Evolutionary conservation across 2,329 filamentous ascomycete species (phyloP).

Genomic region (Fusarium gaditjirri): DNA sequence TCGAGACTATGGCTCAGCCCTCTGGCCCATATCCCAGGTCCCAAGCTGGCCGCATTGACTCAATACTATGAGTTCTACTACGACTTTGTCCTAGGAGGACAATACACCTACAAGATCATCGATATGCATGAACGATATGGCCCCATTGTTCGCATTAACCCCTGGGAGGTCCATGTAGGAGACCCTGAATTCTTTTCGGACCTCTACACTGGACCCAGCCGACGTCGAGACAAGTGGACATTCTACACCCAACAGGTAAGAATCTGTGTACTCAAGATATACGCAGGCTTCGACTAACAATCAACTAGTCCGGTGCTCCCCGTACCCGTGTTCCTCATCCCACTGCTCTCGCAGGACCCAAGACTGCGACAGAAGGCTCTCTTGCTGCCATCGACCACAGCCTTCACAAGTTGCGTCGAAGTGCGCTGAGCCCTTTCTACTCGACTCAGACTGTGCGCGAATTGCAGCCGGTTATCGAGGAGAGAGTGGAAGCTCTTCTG

Average conservation of each 20-base stretch:
- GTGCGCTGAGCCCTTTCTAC: conserved; percentile 52
- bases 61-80: conserved; percentile 57
- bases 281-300: conserved; percentile 21
- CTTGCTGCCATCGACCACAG: conserved; percentile 51
- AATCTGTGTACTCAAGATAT: neutral
- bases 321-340: conserved; percentile 41
- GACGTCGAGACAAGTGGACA: conserved; percentile 49
- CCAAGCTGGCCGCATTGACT: conserved; percentile 53
- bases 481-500: conserved; percentile 49
- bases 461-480: conserved; percentile 52
- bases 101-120: conserved; percentile 55
- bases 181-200: conserved; percentile 54
- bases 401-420: conserved; percentile 48
- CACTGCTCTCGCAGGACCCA: conserved; percentile 20
- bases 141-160: conserved; percentile 53
- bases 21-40: conserved; percentile 53
- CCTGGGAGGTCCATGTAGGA: conserved; percentile 54
- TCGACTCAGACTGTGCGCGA: conserved; percentile 51
- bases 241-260: conserved; percentile 52
- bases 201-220: conserved; percentile 49
- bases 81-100: conserved; percentile 54
- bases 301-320: conserved; percentile 48
- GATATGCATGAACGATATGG: conserved; percentile 57
- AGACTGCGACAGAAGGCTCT: conserved; percentile 45
- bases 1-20: conserved; percentile 52